Percentiles rank a stretch among this genome's conserved stretches.
These are phyloP conservation scores for Collariella sp. DNA, from an alignment of 495 filamentous ascomycete species.

Conservation along the genomic window DNA sequence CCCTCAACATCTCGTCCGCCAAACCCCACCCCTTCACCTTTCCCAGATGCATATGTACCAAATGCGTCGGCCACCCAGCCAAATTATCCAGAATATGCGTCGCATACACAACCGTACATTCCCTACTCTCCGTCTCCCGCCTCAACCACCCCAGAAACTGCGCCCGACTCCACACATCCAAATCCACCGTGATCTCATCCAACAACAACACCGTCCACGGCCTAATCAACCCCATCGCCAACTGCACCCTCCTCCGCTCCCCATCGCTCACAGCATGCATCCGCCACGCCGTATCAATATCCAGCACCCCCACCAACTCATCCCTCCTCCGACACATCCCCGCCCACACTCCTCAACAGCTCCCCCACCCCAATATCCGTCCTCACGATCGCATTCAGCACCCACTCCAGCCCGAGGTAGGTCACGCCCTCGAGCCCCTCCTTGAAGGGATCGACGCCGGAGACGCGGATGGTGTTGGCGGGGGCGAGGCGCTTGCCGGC, in stretches of 20 bases:
- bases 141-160: slow-evolving; percentile 85
- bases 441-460: slow-evolving; percentile 83
- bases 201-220: slow-evolving; percentile 87
- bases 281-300: slow-evolving; percentile 85
- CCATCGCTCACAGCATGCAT: slow-evolving; percentile 94
- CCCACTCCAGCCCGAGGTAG: slow-evolving; percentile 96
- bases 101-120: slow-evolving; percentile 92
- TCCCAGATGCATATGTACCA: slow-evolving; percentile 90
- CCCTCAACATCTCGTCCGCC: slow-evolving; percentile 43
- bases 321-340: slow-evolving; percentile 77
- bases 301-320: slow-evolving; percentile 77
- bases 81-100: slow-evolving; percentile 95
- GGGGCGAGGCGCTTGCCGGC: slow-evolving; percentile 93
- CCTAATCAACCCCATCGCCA: slow-evolving; percentile 91
- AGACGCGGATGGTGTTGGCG: slow-evolving; percentile 57
- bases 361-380: slow-evolving; percentile 88
- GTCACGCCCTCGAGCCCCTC: slow-evolving; percentile 83
- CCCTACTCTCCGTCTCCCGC: slow-evolving; percentile 69
- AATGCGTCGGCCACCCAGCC: slow-evolving; percentile 84
- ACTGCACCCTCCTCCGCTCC: slow-evolving; percentile 81
- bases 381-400: slow-evolving; percentile 92
- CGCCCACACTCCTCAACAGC: slow-evolving; percentile 76
- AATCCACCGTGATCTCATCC: slow-evolving; percentile 95
- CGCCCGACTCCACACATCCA: slow-evolving; percentile 74
- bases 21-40: slow-evolving; percentile 75